Percentiles rank a stretch among this genome's conserved stretches.
phyloP scores from a whole-genome alignment of 1,284 basidiomycete genomes.

The Apiotrichum mycotoxinovorans region DNA sequence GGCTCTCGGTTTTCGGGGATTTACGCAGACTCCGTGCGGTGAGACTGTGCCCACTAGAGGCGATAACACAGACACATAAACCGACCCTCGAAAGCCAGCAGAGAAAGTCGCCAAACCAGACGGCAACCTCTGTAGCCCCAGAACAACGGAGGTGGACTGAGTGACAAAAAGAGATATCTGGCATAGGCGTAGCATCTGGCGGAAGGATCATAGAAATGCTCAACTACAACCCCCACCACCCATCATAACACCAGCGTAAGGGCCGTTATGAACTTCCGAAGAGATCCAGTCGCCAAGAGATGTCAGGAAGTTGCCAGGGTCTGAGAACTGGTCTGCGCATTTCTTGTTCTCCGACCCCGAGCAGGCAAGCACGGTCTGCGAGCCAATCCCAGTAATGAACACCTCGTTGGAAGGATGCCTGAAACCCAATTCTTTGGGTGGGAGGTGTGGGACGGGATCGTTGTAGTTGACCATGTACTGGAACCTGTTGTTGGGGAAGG shows the following conservation, averaged over 20 bases:
- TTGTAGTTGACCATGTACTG: constrained; percentile 28
- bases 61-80: too few species aligned
- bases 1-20: too few species aligned
- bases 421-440: constrained; percentile 23
- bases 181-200: too few species aligned
- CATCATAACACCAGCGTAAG: constrained; percentile 10
- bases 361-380: constrained; percentile 12
- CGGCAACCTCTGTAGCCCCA: too few species aligned
- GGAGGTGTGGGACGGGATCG: constrained; percentile 28
- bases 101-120: too few species aligned
- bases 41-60: too few species aligned
- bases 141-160: too few species aligned
- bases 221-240: too few species aligned
- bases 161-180: too few species aligned
- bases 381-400: constrained; percentile 11
- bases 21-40: too few species aligned
- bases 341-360: constrained; percentile 24
- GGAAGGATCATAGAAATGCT: too few species aligned
- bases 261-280: constrained; percentile 5
- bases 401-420: constrained; percentile 24
- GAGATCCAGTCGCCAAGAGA: neutral
- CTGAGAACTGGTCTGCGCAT: neutral
- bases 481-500: constrained; percentile 11
- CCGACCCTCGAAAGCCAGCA: too few species aligned
- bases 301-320: neutral